Conservation (phyloP, 106 monocot species). For the Narthecium ossifragum region DNA sequence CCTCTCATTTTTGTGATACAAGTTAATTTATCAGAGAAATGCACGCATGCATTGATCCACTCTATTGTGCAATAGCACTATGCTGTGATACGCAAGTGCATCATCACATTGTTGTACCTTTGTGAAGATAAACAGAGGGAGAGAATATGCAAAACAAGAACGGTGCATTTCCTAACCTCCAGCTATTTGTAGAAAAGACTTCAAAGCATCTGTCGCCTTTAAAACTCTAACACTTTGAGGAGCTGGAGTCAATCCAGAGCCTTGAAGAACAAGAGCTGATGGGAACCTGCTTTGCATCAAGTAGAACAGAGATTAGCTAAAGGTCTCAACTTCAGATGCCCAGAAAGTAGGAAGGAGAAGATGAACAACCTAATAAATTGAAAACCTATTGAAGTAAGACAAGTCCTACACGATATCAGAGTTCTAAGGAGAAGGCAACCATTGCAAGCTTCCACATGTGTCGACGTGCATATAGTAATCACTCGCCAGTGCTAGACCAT, state of each 20-base stretch:
- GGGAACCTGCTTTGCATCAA: slow-evolving; percentile 48
- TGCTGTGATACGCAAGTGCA: too few species aligned
- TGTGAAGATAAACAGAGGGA: neutral
- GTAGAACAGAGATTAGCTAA: neutral
- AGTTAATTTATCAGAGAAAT: too few species aligned
- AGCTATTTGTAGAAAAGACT: slow-evolving; percentile 48
- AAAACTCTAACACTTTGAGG: slow-evolving; percentile 53
- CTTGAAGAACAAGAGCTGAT: slow-evolving; percentile 68
- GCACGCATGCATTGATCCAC: too few species aligned
- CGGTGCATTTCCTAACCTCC: slow-evolving; percentile 28
- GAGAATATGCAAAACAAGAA: neutral
- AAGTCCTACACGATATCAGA: too few species aligned
- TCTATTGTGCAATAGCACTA: too few species aligned
- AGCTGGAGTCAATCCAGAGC: slow-evolving; percentile 63
- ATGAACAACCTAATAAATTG: neutral
- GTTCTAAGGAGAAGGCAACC: slow-evolving; percentile 53
- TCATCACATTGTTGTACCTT: too few species aligned
- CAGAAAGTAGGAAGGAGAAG: neutral
- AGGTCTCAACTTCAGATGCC: too few species aligned
- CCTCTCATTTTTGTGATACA: too few species aligned
- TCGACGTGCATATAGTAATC: slow-evolving; percentile 41
- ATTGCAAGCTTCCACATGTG: slow-evolving; percentile 31
- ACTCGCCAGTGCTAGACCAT: slow-evolving; percentile 40
- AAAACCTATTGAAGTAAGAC: neutral
- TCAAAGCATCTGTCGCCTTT: slow-evolving; percentile 39